Evolutionary conservation across 202 grass and related monocot genomes (phyloP).

Genomic region (Schoenoplectus tabernaemontani): DNA sequence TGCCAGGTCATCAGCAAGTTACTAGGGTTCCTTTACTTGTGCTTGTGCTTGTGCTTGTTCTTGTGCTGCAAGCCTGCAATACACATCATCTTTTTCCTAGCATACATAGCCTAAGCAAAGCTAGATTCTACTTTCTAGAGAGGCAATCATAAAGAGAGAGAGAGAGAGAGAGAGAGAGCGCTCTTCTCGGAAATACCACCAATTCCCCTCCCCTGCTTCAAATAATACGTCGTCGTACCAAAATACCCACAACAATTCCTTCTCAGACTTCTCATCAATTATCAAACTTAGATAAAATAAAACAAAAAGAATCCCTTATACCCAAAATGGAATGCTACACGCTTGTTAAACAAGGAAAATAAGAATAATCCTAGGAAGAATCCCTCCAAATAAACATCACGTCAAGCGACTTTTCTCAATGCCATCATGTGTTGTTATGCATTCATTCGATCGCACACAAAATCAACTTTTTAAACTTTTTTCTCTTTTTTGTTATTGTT

Average conservation of each 20-base stretch:
- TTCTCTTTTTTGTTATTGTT: not conserved
- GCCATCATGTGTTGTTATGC: not conserved
- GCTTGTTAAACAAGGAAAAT: not conserved
- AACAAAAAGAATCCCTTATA: not conserved
- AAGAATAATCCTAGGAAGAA: slow-evolving; percentile 8
- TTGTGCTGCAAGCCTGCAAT: no score
- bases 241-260: not conserved
- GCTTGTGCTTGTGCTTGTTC: no score
- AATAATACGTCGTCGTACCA: no score
- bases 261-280: not conserved
- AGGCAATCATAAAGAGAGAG: slow-evolving; percentile 16
- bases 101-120: not conserved
- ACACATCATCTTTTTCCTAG: not conserved
- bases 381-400: slow-evolving; percentile 16
- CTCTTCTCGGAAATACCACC: slow-evolving; percentile 7
- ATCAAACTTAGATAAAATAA: not conserved
- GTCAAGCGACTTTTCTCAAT: slow-evolving; percentile 14
- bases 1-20: not conserved
- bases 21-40: not conserved
- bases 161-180: no score
- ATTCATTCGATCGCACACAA: slow-evolving; percentile 13
- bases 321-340: slow-evolving; percentile 8
- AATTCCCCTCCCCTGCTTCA: not conserved
- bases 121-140: slow-evolving; percentile 13
- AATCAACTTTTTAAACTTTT: not conserved